phyloP scores from a whole-genome alignment of 345 rosid species.

The Diplotaxis tenuifolia region DNA sequence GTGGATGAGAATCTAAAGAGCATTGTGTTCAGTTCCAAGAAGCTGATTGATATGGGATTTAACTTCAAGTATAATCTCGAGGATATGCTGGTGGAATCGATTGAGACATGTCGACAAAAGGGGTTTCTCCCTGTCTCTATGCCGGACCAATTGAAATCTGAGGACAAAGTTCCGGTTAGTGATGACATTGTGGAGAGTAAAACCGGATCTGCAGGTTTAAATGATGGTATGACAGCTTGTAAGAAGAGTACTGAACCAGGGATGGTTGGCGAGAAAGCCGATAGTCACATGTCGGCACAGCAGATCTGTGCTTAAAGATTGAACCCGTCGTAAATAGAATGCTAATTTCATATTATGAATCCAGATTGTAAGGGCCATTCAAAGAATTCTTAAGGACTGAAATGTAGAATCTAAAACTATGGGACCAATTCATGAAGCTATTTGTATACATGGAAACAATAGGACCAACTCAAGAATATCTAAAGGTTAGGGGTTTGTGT shows the following conservation, averaged over 20 bases:
- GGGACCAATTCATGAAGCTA: too few species aligned
- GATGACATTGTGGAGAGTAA: not conserved
- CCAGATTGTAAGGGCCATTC: too few species aligned
- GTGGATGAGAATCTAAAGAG: constrained; percentile 53
- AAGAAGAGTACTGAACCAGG: constrained; percentile 23
- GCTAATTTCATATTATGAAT: too few species aligned
- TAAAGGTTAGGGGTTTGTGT: too few species aligned
- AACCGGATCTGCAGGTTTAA: constrained; percentile 9
- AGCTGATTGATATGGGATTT: constrained; percentile 69
- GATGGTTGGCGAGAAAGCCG: constrained; percentile 10
- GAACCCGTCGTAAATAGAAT: too few species aligned
- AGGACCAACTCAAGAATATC: too few species aligned
- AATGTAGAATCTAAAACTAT: too few species aligned
- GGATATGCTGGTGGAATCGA: constrained; percentile 68
- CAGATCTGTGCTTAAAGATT: constrained; percentile 30
- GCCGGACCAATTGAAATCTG: constrained; percentile 4
- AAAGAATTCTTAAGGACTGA: too few species aligned
- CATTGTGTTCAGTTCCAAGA: constrained; percentile 55
- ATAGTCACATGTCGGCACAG: constrained; percentile 16
- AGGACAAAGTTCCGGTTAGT: not conserved
- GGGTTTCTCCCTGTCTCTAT: constrained; percentile 55
- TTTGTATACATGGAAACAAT: too few species aligned
- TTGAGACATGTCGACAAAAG: constrained; percentile 66
- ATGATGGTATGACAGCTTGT: constrained; percentile 15
- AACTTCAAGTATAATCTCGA: constrained; percentile 70